Base-by-base conservation (phyloP, 164 flowering plant genomes). In the Berberis vulgaris region DNA sequence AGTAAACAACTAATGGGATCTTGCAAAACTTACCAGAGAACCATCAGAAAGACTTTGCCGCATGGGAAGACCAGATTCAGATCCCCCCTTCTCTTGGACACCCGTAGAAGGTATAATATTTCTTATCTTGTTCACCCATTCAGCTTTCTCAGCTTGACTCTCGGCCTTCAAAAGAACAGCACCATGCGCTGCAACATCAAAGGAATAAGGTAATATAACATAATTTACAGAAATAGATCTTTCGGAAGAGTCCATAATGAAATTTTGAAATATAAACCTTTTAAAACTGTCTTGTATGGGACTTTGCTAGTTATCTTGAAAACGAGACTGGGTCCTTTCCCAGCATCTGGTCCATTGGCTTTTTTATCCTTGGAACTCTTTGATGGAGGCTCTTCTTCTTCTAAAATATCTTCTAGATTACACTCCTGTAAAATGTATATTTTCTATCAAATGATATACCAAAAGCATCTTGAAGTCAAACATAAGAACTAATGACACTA, bases 41-140 rank as follows among this genome's bases (percentile, higher is more conserved):
- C 99, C 97, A 68, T 95, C 99, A 57, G 98, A 95, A 56, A 80
- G 85, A 74, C 98, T 91, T 59, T 91, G 98, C 43, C 99, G 78
- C 75, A 95, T 80, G 41, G 86, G 63, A 66, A 67, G 69, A 66
- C 82, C 83, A 64, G 81, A 45, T 52, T 83, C 91, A 67, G 74
- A 44, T 45, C 45, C 39, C 57, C 81, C 79, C 73, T 73, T 81
- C 62, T 63, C 78, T 71, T 78, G 80, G 64, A 82, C 84, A 65
- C 88, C 91, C 73, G 72, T 84, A 47, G 87, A 74, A 70, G 92
- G 79, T 46, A 80, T 77, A 52, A 85, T 65, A 68, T 68, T 83
- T 76, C 84, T 80, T 56, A 95, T 77, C 78, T 84, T 95, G 71
- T 79, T 84, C 47, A 95, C 55, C 99, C 99, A 95, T 67, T 89